Base-by-base conservation (phyloP, 208 protist genomes). In the Leishmania braziliensis region DNA sequence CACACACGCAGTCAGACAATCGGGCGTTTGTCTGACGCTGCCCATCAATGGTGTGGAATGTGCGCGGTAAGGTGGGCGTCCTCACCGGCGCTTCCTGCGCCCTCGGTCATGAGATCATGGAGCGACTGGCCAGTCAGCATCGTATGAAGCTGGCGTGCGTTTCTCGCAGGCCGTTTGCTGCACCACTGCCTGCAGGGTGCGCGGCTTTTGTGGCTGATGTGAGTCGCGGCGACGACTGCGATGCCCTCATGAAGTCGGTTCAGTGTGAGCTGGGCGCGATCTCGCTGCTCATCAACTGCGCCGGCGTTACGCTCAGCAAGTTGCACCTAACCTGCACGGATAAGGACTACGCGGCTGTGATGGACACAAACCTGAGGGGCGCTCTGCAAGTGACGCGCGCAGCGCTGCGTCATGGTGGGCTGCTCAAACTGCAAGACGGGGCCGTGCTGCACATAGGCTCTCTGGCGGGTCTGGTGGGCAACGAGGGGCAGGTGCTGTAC, bases 401-500 rank as follows among this genome's bases (percentile, higher is more conserved):
- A 0, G 91, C 89, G 18, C 86, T 97, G 81, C 95, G 93, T 5
- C 83, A 96, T 69, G 95, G 95, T 50, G 95, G 95, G 8, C 81
- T 97, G 58, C 80, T 97, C 6, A 84, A 85, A 58, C 66, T 68
- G 26, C 85, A 89, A 12, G 89, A 90, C 46, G 92, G 87, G 23
- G 84, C 88, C 46, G 92, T 97, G 62, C 81, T 96, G 66, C 91
- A 93, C 75, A 90, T 98, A 56, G 95, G 96, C 54, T 96, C 91
- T 62, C 88, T 97, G 33, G 92, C 93, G 12, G 93, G 91, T 54
- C 51, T 81, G 39, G 81, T 87, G 54, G 95, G 95, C 12, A 98
- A 98, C 86, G 85, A 88, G 60, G 97, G 97, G 23, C 96, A 98
- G 86, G 90, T 95, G 53, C 76, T 97, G 39, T 99, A 99, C 87